Evolutionary conservation across 306 rosid genomes (phyloP), one percentile per base, ranked within the genome.

Genomic region (Amphicarpaea edgeworthii): DNA sequence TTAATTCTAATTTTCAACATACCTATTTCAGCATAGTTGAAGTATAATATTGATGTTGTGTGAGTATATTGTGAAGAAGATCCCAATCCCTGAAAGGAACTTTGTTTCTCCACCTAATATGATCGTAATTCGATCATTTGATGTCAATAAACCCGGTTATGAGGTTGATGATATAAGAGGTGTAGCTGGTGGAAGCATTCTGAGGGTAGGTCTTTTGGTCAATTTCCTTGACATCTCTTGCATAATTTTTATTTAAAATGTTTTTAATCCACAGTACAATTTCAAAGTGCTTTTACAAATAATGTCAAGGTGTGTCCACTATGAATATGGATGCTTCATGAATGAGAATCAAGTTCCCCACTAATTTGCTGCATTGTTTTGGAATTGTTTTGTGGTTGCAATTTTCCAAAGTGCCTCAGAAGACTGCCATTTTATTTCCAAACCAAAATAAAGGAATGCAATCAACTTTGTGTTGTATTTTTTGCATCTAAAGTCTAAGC

Each of bases 171-270:
- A 95, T 14, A 90, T 95, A 43, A 93, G 84, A 83, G 98, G 98
- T 26, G 98, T 95, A 30, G 98, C 98, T 84, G 98, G 98, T 83
- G 98, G 97, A 83, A 92, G 98, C 49, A 95, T 95, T 43, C 89
- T 95, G 70, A 86, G 96, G 96, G 98, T 95, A 87, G 65, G 85
- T 68, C 30, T 72, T n/a, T 64, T 85, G 76, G 23, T 60, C 79
- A 79, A 57, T 65, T 45, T 37, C 61, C 53, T 50, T n/a, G n/a
- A n/a, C n/a, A n/a, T n/a, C n/a, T n/a, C n/a, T n/a, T n/a, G 38
- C 34, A 8, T 62, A 34, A 41, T 28, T 37, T 50, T 51, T n/a
- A n/a, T n/a, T n/a, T 43, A 21, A 30, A 51, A 28, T 24, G 46
- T 60, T 55, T n/a, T n/a, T 49, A 58, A 15, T 67, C 37, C 10